Conservation (phyloP, 2,329 filamentous ascomycete genomes). For the Pyricularia sp. region DNA sequence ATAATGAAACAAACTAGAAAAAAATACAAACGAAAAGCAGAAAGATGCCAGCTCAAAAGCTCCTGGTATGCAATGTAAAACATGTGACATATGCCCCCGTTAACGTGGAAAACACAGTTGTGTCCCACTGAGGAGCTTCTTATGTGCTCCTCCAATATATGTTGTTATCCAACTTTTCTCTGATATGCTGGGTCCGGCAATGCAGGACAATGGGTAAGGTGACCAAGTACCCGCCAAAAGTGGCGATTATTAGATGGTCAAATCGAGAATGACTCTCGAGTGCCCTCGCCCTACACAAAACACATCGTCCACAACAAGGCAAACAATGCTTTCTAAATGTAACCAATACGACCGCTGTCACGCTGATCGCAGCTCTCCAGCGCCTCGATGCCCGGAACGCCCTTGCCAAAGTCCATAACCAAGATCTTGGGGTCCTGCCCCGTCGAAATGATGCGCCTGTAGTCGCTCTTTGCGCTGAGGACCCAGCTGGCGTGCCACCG, state of each 20-base stretch:
- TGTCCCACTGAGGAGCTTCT: background rate
- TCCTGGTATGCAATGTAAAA: background rate
- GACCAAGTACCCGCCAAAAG: background rate
- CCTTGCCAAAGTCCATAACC: slow-evolving; percentile 81
- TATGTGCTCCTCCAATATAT: background rate
- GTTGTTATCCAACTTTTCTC: background rate
- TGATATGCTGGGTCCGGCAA: background rate
- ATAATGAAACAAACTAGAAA: background rate
- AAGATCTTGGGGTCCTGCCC: slow-evolving; percentile 89
- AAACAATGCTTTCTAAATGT: background rate
- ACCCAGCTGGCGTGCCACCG: slow-evolving; percentile 97
- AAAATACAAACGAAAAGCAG: background rate
- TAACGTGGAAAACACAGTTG: background rate
- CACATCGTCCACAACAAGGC: background rate
- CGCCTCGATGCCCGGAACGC: slow-evolving; percentile 46
- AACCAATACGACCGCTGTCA: background rate
- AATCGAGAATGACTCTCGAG: background rate
- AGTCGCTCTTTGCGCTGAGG: slow-evolving; percentile 89
- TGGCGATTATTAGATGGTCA: background rate
- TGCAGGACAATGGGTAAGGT: background rate
- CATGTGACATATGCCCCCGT: background rate
- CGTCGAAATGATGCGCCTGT: slow-evolving; percentile 86
- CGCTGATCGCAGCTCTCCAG: slow-evolving; percentile 29
- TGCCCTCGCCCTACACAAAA: background rate
- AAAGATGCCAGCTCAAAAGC: background rate